Evolutionary conservation across 192 early-diverging fungal species (phyloP).

Genomic region (Umbelopsis ramanniana): DNA sequence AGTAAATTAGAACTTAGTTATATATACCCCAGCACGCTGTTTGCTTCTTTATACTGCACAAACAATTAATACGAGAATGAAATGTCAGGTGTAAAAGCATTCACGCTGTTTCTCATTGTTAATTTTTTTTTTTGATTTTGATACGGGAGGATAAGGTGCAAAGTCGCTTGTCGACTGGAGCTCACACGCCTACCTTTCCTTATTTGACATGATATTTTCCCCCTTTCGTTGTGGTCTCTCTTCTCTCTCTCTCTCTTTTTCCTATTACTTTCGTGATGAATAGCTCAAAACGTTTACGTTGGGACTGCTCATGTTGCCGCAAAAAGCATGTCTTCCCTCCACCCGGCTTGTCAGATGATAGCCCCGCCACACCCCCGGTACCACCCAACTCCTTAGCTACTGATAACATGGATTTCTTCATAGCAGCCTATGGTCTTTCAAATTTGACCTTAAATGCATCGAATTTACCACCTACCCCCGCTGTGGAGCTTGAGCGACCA

Average conservation of each 20-base stretch:
- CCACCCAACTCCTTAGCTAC: background rate
- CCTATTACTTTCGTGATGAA: background rate
- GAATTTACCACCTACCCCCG: background rate
- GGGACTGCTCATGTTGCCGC: constrained; percentile 19
- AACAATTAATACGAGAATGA: background rate
- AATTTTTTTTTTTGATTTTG: too few species aligned
- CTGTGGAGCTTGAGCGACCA: constrained; percentile 3
- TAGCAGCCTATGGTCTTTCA: constrained; percentile 1
- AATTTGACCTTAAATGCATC: background rate
- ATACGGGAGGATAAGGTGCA: too few species aligned
- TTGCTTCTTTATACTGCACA: background rate
- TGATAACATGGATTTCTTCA: constrained; percentile 2
- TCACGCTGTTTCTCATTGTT: too few species aligned
- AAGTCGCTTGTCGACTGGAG: too few species aligned
- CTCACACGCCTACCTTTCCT: background rate
- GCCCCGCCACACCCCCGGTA: background rate
- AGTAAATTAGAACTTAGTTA: too few species aligned
- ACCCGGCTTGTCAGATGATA: background rate
- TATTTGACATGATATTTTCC: background rate
- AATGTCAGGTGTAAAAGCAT: too few species aligned
- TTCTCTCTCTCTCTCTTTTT: constrained; percentile 6
- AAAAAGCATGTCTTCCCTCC: constrained; percentile 8
- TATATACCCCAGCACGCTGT: too few species aligned
- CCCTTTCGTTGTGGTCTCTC: background rate
- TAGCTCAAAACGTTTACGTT: constrained; percentile 2